Evolutionary conservation across 2,329 filamentous ascomycete genomes (phyloP).

Genomic region (Ploettnerulaceae sp.): DNA sequence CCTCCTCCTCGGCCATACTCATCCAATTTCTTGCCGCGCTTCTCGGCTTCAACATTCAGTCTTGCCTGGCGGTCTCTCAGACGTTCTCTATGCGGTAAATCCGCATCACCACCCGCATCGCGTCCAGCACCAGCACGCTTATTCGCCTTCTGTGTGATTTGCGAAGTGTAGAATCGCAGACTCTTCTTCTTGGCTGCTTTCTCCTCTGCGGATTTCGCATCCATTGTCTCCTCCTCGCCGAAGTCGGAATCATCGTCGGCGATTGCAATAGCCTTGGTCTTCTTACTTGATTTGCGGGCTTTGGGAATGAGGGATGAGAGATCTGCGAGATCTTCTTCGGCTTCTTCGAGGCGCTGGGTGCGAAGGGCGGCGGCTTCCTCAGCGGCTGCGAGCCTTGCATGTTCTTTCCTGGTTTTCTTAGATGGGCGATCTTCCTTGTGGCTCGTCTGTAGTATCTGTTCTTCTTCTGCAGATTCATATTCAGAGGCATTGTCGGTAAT

Average conservation of each 20-base stretch:
- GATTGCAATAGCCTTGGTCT: slow-evolving; percentile 38
- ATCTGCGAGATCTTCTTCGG: slow-evolving; percentile 41
- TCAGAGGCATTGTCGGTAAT: slow-evolving; percentile 32
- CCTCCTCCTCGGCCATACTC: slow-evolving; percentile 53
- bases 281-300: slow-evolving; percentile 21
- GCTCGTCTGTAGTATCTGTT: slow-evolving; percentile 29
- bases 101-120: slow-evolving; percentile 72
- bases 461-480: slow-evolving; percentile 18
- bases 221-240: slow-evolving; percentile 80
- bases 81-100: slow-evolving; percentile 85
- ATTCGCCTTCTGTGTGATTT: slow-evolving; percentile 91
- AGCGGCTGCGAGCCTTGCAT: slow-evolving; percentile 38
- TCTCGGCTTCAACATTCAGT: slow-evolving; percentile 83
- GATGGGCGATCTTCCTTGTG: slow-evolving; percentile 4
- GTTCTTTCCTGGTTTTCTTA: slow-evolving; percentile 38
- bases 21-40: slow-evolving; percentile 64
- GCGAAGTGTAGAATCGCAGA: slow-evolving; percentile 95
- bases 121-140: slow-evolving; percentile 70
- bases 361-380: slow-evolving; percentile 35
- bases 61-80: slow-evolving; percentile 80
- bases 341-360: slow-evolving; percentile 35
- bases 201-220: slow-evolving; percentile 72
- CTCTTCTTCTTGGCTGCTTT: slow-evolving; percentile 89
- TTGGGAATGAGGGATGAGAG: slow-evolving; percentile 28
- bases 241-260: slow-evolving; percentile 84